phyloP scores from a whole-genome alignment of 164 flowering plant genomes.

The Tetracentron sinense region DNA sequence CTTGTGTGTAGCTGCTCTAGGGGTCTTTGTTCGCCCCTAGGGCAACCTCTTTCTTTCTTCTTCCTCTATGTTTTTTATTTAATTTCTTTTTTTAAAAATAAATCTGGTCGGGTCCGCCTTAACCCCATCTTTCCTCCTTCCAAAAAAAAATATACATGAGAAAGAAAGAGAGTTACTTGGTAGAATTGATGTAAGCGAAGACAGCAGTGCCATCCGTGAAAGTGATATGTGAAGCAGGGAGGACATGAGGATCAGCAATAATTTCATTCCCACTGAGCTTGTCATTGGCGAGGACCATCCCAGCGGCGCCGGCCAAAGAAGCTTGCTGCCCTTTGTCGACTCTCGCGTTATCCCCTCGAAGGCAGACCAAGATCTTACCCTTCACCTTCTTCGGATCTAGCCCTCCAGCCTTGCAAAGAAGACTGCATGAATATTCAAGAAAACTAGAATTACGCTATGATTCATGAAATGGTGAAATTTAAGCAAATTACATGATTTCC shows the following conservation, averaged over 20 bases:
- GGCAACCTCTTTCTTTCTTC: no score
- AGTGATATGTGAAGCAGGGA: conserved; percentile 20
- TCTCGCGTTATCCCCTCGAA: conserved; percentile 7
- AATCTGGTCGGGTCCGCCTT: no score
- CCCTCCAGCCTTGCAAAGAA: neutral
- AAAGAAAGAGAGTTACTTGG: neutral
- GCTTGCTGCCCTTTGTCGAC: conserved; percentile 20
- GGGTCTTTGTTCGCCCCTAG: no score
- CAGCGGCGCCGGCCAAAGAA: conserved; percentile 17
- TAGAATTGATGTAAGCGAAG: conserved; percentile 14
- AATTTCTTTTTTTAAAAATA: no score
- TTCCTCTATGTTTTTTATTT: no score
- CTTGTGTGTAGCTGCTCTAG: no score
- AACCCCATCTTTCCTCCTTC: no score
- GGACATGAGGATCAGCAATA: conserved; percentile 13
- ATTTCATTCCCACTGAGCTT: conserved; percentile 5
- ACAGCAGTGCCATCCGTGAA: conserved; percentile 3
- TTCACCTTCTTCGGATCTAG: conserved; percentile 9
- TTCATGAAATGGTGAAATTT: no score
- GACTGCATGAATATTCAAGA: conserved; percentile 15
- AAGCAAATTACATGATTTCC: no score
- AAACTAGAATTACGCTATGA: no score
- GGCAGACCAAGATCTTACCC: conserved; percentile 22
- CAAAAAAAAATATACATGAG: no score
- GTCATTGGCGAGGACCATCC: conserved; percentile 22